Evolutionary conservation across 768 basidiomycete genomes (phyloP), one percentile per base, ranked within the genome.

Genomic region (Tulasnella sp.): DNA sequence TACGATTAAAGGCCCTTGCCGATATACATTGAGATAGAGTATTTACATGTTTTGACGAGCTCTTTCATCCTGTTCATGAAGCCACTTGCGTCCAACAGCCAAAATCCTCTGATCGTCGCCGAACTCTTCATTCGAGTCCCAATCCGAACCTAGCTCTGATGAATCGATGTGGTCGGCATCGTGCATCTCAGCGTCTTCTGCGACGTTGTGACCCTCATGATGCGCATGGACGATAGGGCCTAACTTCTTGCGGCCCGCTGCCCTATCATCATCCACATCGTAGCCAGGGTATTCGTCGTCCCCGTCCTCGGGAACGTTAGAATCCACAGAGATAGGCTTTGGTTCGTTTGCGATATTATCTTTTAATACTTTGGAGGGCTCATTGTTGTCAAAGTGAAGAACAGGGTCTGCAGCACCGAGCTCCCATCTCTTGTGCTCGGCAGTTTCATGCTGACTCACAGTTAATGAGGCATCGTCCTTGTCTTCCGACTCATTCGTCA

Each of bases 351-450:
- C 27, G 7, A 50, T 5, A 11, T 50, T 31, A n/a, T 50, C 21
- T 27, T 27, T 15, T 27, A 29, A 27, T 27, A 30, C 21, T n/a
- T 50, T 31, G 49, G 49, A 50, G 3, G 49, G 25, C 25, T 50
- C 49, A 50, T 50, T 29, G 22, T 50, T 31, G 24, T 50, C 49
- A 24, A 50, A 50, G 21, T 50, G 49, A 27, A 50, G 49, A 11
- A 50, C 49, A 5, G 49, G 49, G 25, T 30, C 25, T 12, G 29
- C 49, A 11, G 11, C 15, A 4, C 10, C 27, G 49, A 30, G 7
- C 10, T 12, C 49, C n/a, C 49, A 12, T 10, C 34, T 31, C 41
- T 10, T 43, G 41, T 10, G n/a, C 34, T n/a, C 49, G 22, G n/a
- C 49, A 21, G 29, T 22, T 27, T 51, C 49, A 1, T 51, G 11